Evolutionary conservation across 2,329 filamentous ascomycete genomes (phyloP), one percentile per base, ranked within the genome.

Genomic region (Colletotrichum eleusines): DNA sequence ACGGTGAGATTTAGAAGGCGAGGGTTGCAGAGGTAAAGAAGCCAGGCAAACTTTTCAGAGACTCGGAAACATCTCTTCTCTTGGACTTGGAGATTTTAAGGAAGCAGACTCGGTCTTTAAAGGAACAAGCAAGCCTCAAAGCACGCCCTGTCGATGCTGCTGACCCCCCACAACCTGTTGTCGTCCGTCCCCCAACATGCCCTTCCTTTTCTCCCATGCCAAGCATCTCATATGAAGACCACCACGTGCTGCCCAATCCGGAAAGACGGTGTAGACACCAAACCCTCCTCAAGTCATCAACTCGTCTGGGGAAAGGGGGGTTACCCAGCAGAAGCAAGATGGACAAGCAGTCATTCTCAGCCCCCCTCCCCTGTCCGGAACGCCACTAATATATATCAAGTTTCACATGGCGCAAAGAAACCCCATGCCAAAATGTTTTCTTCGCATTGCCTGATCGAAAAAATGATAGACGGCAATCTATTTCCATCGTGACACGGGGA

Each of bases 361-460:
- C 2, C 42, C 31, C 51, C 51, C 8, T 54, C 31, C 51, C 51
- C 8, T 54, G 51, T n/a, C 31, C 9, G 5, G 31, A 18, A 54
- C 53, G 53, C 53, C 53, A 55, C 53, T 20, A 55, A 55, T 11
- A 23, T 6, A 23, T 16, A 20, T n/a, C 44, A 61, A 61, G 31
- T 38, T 14, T 28, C 23, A 33, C 23, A 20, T 16, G 9, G 8
- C n/a, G 18, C 23, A 8, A 11, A 44, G n/a, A n/a, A 44, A 11
- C 9, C 1, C 0, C 18, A 46, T n/a, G 18, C 28, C 40, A n/a
- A 2, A n/a, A 5, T 31, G 6, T 33, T 28, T 12, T 14, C 44
- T 18, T 31, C 12, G 31, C 20, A 38, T 35, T 20, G 5, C 7
- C 33, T 50, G 16, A 48, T 50, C 44, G 40, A 48, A 3, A 35